Conservation (phyloP, 805 yeast genomes). For the Kazachstania kunashirensis region DNA sequence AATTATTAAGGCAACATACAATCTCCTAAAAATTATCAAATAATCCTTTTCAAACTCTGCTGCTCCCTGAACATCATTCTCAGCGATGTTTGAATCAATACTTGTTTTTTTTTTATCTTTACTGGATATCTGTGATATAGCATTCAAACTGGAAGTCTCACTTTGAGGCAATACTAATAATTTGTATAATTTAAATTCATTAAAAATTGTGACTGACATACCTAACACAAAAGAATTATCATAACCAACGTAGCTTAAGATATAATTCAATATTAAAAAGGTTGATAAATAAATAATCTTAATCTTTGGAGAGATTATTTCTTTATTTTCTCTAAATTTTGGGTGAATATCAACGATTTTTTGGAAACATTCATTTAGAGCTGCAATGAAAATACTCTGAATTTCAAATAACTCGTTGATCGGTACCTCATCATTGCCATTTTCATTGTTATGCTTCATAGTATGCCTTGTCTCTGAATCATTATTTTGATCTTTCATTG, state of each 20-base stretch:
- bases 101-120: constrained; percentile 1
- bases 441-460: constrained; percentile 5
- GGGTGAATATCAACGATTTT: constrained; percentile 28
- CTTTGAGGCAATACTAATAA: constrained; percentile 19
- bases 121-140: not conserved
- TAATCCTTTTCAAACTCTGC: constrained; percentile 21
- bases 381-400: constrained; percentile 21
- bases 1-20: constrained; percentile 39
- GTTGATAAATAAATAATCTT: constrained; percentile 31
- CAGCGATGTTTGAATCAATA: constrained; percentile 2
- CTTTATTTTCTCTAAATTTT: constrained; percentile 21
- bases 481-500: not conserved
- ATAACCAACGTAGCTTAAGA: constrained; percentile 50
- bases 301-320: constrained; percentile 24
- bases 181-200: constrained; percentile 45
- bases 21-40: constrained; percentile 33
- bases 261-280: constrained; percentile 41
- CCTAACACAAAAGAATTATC: constrained; percentile 49
- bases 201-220: constrained; percentile 43
- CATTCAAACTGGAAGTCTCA: not conserved
- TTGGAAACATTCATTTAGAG: constrained; percentile 27
- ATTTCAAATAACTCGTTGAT: constrained; percentile 15
- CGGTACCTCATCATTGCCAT: constrained; percentile 2
- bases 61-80: constrained; percentile 16
- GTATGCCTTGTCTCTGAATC: not conserved